Base-by-base conservation (phyloP, 495 filamentous ascomycete genomes). In the Podospora australis region DNA sequence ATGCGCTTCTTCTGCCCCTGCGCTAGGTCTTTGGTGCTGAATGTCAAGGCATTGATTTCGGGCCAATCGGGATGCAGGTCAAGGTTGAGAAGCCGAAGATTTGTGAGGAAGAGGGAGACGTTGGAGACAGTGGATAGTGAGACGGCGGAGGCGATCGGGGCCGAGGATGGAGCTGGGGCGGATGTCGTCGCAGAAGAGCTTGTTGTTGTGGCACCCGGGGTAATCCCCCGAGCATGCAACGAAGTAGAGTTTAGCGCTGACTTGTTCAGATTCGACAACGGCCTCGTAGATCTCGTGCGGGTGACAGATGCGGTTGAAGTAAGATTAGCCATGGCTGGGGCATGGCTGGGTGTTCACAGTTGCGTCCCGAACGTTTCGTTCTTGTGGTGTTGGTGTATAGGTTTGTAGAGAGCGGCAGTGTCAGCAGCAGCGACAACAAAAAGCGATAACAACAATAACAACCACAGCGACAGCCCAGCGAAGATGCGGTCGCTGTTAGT, bases 21-120 rank as follows among this genome's bases (percentile, higher is more conserved):
- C 2, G 77, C 80, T 0, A 70, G 70, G 59, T 83, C 79, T 45
- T 79, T 83, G 8, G 80, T 69, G 5, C 80, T 79, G 50, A 95
- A 82, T 6, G 81, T 78, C 48, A 75, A 69, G 4, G 72, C 57
- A 21, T 73, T 81, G 49, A 94, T 81, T 38, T 67, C 70, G 1
- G 90, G 88, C 88, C 88, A 94, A 63, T 90, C 86, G 9, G 80
- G 71, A 24, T 70, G 77, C 23, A 74, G 72, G 59, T 95, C 86
- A 23, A 95, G 77, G 47, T 90, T 78, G 11, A 96, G 74, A 6
- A 95, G 74, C 19, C 82, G 83, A 44, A 94, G 71, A 61, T 90
- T 92, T 44, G 83, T 85, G 13, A 90, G 68, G 60, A 94, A 88
- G 8, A 89, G 73, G n/a, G 78, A 68, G 17, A 67, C 9, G 39